A percentile compares a stretch with the other conserved stretches of the same genome.
These are phyloP conservation scores for Aureobasidium vineae DNA, from an alignment of 2,329 filamentous ascomycete species.

Conservation along the genomic window DNA sequence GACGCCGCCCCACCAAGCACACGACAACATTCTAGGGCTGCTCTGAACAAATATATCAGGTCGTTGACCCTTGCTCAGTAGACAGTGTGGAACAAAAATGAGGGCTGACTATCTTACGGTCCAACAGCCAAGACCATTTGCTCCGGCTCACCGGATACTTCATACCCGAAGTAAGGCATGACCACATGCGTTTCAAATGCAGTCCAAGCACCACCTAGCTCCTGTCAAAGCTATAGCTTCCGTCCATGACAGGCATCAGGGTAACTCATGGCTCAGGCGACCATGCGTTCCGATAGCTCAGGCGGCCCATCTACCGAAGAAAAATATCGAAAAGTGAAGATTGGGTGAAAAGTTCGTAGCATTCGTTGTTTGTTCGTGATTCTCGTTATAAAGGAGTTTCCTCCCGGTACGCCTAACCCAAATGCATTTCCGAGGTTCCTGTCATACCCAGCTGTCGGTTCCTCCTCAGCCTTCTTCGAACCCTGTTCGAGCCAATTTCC, in stretches of 20 bases:
- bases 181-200: background rate
- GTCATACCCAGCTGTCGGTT: background rate
- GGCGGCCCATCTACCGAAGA: background rate
- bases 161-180: slow-evolving; percentile 3
- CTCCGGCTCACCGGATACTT: background rate
- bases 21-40: background rate
- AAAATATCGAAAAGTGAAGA: background rate
- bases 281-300: background rate
- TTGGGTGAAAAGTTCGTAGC: background rate
- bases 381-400: background rate
- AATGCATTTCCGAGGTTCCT: background rate
- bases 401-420: background rate
- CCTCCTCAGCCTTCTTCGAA: background rate
- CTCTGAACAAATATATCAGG: background rate
- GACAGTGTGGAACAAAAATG: background rate
- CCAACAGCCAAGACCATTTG: background rate
- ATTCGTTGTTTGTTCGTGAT: slow-evolving; percentile 8
- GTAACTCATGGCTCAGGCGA: slow-evolving; percentile 7
- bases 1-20: background rate
- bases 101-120: background rate
- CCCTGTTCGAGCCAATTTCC: background rate
- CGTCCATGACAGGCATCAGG: slow-evolving; percentile 8
- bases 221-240: slow-evolving; percentile 10
- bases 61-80: background rate
- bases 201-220: slow-evolving; percentile 15